These are phyloP conservation scores for Sporisorium scitamineum DNA, from an alignment of 1,284 basidiomycete genomes.

Conservation along the genomic window DNA sequence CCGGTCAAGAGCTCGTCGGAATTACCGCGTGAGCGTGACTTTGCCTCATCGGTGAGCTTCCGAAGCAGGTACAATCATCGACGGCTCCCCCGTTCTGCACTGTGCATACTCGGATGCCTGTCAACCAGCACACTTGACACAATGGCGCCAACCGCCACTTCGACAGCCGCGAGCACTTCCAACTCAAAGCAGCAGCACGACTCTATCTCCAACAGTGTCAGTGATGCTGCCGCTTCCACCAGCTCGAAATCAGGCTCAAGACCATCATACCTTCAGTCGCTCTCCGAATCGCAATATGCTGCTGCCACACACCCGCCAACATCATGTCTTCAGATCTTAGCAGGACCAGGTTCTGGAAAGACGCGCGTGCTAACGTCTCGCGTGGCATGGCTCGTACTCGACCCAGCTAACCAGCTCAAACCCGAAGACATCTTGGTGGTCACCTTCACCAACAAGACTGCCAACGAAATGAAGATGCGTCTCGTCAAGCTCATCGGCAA, in stretches of 20 bases:
- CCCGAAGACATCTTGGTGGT: conserved; percentile 67
- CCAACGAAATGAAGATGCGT: conserved; percentile 85
- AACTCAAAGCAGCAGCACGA: neutral
- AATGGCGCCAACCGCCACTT: conserved; percentile 21
- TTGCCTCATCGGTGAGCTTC: conserved; percentile 6
- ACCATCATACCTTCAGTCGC: conserved; percentile 37
- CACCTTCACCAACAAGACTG: conserved; percentile 80
- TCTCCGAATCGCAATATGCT: conserved; percentile 57
- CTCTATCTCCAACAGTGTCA: conserved; percentile 8
- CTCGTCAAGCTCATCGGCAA: conserved; percentile 80
- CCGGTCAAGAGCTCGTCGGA: neutral
- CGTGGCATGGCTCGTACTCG: conserved; percentile 64
- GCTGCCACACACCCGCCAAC: conserved; percentile 61
- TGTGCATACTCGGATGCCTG: neutral
- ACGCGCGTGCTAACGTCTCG: conserved; percentile 65
- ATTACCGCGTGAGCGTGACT: neutral
- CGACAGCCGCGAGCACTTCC: neutral
- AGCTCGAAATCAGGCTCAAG: neutral
- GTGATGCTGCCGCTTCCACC: neutral
- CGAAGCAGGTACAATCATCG: neutral
- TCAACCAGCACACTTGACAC: neutral
- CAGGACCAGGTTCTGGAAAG: conserved; percentile 68
- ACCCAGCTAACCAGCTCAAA: conserved; percentile 44
- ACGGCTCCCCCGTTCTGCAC: neutral
- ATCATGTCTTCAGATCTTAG: conserved; percentile 64